Conservation (phyloP, 306 rosid species). For the Vicia villosa region DNA sequence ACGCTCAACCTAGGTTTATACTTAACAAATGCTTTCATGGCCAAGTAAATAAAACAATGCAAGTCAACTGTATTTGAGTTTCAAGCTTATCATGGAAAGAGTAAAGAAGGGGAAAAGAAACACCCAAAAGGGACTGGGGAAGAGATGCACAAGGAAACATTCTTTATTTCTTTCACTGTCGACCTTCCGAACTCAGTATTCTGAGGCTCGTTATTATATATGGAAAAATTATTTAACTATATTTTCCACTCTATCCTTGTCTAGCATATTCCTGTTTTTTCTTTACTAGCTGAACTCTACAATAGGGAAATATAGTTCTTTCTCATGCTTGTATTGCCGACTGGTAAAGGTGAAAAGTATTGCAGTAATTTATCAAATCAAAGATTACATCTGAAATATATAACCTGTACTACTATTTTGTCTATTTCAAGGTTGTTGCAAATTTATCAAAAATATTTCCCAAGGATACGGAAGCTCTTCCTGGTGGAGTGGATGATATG, state of each 20-base stretch:
- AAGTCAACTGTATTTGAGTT: constrained; percentile 20
- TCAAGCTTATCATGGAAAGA: constrained; percentile 20
- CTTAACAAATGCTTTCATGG: neutral
- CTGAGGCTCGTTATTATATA: constrained; percentile 21
- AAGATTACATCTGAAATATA: constrained; percentile 33
- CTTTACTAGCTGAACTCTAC: constrained; percentile 24
- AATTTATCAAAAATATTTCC: constrained; percentile 71
- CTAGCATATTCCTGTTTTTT: constrained; percentile 18
- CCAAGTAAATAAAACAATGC: constrained; percentile 7
- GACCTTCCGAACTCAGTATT: constrained; percentile 21
- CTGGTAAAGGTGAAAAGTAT: constrained; percentile 29
- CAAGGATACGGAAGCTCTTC: constrained; percentile 88
- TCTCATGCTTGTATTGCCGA: constrained; percentile 16
- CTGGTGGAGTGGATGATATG: constrained; percentile 99
- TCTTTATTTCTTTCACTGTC: constrained; percentile 31
- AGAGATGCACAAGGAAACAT: constrained; percentile 13
- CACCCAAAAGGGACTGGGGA: constrained; percentile 7
- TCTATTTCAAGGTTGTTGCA: constrained; percentile 60
- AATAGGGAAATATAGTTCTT: constrained; percentile 17
- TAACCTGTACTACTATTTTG: constrained; percentile 34
- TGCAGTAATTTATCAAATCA: constrained; percentile 30
- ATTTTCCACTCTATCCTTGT: neutral
- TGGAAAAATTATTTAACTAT: constrained; percentile 16
- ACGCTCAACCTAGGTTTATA: neutral
- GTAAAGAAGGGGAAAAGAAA: constrained; percentile 14